phyloP scores from a whole-genome alignment of 108 stramenopile species.

The Aurantiochytrium sp. region DNA sequence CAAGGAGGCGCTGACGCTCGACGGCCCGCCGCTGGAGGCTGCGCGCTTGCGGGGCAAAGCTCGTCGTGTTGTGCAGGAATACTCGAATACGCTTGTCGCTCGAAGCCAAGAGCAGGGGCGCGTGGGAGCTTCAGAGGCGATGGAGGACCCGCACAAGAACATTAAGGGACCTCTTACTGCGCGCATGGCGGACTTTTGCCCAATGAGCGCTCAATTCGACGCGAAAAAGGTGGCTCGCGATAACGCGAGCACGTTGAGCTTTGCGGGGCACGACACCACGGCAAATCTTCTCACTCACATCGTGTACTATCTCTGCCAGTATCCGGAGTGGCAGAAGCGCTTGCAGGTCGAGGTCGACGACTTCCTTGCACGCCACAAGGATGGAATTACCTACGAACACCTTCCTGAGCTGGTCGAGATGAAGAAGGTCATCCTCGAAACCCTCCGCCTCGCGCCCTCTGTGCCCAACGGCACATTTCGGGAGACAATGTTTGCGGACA shows the following conservation, averaged over 20 bases:
- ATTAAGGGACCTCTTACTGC: neutral
- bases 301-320: neutral
- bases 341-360: neutral
- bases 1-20: neutral
- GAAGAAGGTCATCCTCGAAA: neutral
- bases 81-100: neutral
- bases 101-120: neutral
- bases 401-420: neutral
- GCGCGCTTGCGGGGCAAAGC: neutral
- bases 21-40: neutral
- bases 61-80: neutral
- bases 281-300: slow-evolving; percentile 9
- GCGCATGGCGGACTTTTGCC: neutral
- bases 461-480: slow-evolving; percentile 13
- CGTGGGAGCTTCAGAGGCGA: neutral
- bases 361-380: neutral
- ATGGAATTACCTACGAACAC: neutral
- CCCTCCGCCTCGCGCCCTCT: neutral
- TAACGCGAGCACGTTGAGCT: neutral
- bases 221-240: neutral
- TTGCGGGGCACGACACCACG: slow-evolving; percentile 10
- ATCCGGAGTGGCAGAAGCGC: neutral
- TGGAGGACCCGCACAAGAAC: neutral
- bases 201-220: neutral
- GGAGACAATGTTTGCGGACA: neutral